Evolutionary conservation across 495 filamentous ascomycete species (phyloP).

Genomic region (Articulospora tetracladia): DNA sequence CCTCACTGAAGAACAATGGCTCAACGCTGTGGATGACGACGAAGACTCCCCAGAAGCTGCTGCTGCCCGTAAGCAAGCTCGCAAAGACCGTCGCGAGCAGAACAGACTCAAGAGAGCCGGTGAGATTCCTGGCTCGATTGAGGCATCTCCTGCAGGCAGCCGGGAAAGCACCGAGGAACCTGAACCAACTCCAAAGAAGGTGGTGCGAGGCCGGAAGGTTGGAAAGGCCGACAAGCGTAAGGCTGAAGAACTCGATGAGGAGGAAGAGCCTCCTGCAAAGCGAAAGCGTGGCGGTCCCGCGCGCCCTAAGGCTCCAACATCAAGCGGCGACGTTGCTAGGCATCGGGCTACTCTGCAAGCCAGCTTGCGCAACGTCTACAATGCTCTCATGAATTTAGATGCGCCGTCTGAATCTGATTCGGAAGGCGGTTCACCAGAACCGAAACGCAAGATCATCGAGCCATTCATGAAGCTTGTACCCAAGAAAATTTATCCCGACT

Average conservation of each 20-base stretch:
- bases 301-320: slow-evolving; percentile 54
- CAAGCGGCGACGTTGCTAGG: slow-evolving; percentile 44
- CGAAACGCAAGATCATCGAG: slow-evolving; percentile 75
- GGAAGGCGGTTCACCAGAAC: slow-evolving; percentile 44
- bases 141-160: slow-evolving; percentile 71
- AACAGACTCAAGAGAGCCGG: slow-evolving; percentile 60
- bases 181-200: slow-evolving; percentile 56
- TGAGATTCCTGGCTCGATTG: slow-evolving; percentile 38
- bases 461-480: slow-evolving; percentile 90
- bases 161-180: slow-evolving; percentile 70
- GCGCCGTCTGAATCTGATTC: slow-evolving; percentile 57
- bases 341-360: slow-evolving; percentile 64
- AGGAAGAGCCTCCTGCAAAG: slow-evolving; percentile 73
- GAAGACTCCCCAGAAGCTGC: slow-evolving; percentile 93
- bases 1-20: slow-evolving; percentile 96
- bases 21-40: slow-evolving; percentile 87
- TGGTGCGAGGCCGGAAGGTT: slow-evolving; percentile 61
- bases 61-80: slow-evolving; percentile 82
- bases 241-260: slow-evolving; percentile 78
- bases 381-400: slow-evolving; percentile 77
- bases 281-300: slow-evolving; percentile 70
- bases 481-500: slow-evolving; percentile 84
- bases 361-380: slow-evolving; percentile 69
- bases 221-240: slow-evolving; percentile 74
- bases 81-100: slow-evolving; percentile 70